Evolutionary conservation across 202 grass and related monocot species (phyloP).

Genomic region (Musa balbisiana): DNA sequence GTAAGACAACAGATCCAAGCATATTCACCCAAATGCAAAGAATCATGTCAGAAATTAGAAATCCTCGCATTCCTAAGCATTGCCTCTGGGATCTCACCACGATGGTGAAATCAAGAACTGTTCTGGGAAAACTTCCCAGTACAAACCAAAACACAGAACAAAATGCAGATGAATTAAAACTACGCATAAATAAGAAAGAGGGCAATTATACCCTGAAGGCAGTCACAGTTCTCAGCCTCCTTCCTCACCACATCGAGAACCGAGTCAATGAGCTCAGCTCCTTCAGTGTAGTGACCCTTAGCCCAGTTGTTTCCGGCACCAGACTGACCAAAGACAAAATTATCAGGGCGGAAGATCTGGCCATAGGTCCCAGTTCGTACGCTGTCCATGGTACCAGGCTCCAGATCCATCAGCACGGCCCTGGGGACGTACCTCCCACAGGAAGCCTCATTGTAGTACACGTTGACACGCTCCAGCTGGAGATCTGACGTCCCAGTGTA

Average conservation of each 20-base stretch:
- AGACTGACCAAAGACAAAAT: conserved; percentile 64
- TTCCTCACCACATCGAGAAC: conserved; percentile 73
- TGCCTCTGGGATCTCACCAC: too few species aligned
- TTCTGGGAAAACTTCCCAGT: not conserved
- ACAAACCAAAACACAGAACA: not conserved
- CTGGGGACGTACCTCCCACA: conserved; percentile 55
- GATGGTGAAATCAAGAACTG: too few species aligned
- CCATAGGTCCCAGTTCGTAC: conserved; percentile 54
- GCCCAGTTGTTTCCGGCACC: conserved; percentile 29
- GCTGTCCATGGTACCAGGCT: conserved; percentile 70
- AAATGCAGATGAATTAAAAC: not conserved
- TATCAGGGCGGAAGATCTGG: conserved; percentile 61
- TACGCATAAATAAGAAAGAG: too few species aligned
- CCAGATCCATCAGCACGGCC: conserved; percentile 72
- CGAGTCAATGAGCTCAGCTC: conserved; percentile 67
- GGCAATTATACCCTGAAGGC: conserved; percentile 41
- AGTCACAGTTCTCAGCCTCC: conserved; percentile 30
- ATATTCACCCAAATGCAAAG: not conserved
- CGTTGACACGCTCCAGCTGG: conserved; percentile 64
- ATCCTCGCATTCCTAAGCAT: too few species aligned
- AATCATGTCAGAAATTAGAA: too few species aligned
- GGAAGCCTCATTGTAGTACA: conserved; percentile 69
- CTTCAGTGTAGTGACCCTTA: conserved; percentile 35
- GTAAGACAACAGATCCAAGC: not conserved
- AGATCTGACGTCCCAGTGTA: conserved; percentile 42